Evolutionary conservation across 2,329 filamentous ascomycete species (phyloP).

Genomic region (Talaromyces sp.): DNA sequence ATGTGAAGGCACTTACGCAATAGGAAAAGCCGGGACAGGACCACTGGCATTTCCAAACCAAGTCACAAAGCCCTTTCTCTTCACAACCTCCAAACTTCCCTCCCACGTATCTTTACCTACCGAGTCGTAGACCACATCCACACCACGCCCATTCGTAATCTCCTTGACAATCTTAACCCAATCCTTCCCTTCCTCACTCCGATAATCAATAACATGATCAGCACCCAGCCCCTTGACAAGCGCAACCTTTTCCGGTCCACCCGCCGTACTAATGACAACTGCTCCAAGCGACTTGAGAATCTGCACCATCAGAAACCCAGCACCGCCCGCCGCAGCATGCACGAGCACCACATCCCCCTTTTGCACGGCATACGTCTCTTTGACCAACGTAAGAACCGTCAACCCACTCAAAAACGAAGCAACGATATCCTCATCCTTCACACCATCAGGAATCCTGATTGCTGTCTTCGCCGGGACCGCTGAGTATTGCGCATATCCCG

Average conservation of each 20-base stretch:
- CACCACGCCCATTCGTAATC: conserved; percentile 70
- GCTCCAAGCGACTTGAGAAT: conserved; percentile 70
- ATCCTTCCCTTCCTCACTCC: conserved; percentile 77
- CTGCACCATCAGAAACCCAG: conserved; percentile 72
- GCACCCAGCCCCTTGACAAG: conserved; percentile 67
- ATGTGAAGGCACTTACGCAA: conserved; percentile 49
- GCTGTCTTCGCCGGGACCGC: conserved; percentile 52
- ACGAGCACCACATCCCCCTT: conserved; percentile 78
- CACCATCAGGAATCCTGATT: conserved; percentile 60
- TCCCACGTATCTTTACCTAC: conserved; percentile 86
- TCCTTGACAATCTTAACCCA: conserved; percentile 79
- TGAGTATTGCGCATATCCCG: conserved; percentile 60
- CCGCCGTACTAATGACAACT: conserved; percentile 74
- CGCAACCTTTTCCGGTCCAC: conserved; percentile 67
- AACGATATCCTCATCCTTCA: conserved; percentile 62
- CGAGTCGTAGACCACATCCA: conserved; percentile 77
- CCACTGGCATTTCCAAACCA: conserved; percentile 82
- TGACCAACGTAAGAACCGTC: conserved; percentile 74
- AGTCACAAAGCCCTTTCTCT: conserved; percentile 71
- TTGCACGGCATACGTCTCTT: conserved; percentile 68
- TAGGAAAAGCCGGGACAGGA: conserved; percentile 66
- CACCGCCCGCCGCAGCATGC: conserved; percentile 81
- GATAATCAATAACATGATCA: conserved; percentile 71
- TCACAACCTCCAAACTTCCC: conserved; percentile 67
- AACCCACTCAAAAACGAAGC: conserved; percentile 75